Base-by-base conservation (phyloP, 176 grass and related monocot species). In the Thinopyrum elongatum region DNA sequence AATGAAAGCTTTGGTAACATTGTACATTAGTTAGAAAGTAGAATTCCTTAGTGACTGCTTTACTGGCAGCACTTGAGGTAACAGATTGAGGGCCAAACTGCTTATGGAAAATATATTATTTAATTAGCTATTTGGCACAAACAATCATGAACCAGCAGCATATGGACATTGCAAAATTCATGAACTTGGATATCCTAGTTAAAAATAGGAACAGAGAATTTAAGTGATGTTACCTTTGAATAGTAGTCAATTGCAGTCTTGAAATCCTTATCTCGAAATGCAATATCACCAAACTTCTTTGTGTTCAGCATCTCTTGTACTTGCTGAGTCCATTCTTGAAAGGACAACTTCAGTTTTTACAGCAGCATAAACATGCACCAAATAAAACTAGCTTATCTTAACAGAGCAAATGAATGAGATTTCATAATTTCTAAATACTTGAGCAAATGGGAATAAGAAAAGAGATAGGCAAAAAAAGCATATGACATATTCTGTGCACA, bases 241-340 rank as follows among this genome's bases (percentile, higher is more conserved):
- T 99, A 99, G 87, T 99, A 99, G 22, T 97, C 94, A 34, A 99
- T 99, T 74, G 97, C 94, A 79, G 92, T 96, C 83, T 99, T 96
- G 66, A 99, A 99, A 90, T 99, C 97, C 68, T 99, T 99, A 28
- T 99, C 97, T 94, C 97, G 93, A 85, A 99, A 99, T 88, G 97
- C 97, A 83, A 96, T 94, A 47, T 99, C 97, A 22, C 97, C 97
- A 90, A 94, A 94, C 88, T 97, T 99, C 94, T 99, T 99, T 84
- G 94, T 99, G 86, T 99, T 99, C 60, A 99, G 74, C 94, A 99
- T 96, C 84, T 99, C 97, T 93, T 99, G 94, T 85, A 99, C 97
- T 96, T 99, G 97, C 84, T 99, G 97, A 66, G 97, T 99, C 97
- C 97, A 99, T 87, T 99, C 97, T 96, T 99, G 97, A 93, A 99